A percentile compares a stretch with the other conserved stretches of the same genome.
phyloP scores from a whole-genome alignment of 1,139 yeast species.

The Saccharomyces hybrid region DNA sequence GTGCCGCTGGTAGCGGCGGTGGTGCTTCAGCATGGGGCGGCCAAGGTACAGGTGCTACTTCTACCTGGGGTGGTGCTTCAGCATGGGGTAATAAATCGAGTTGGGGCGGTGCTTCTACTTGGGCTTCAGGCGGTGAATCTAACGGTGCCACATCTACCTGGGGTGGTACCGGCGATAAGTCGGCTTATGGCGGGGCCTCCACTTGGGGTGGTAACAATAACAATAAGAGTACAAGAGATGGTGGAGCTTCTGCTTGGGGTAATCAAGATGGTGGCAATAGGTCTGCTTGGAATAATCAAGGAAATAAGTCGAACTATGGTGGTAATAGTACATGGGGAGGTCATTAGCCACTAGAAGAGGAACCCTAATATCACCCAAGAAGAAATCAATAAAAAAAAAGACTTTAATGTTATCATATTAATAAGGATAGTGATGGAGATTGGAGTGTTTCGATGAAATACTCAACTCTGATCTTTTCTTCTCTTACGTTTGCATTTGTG shows the following conservation, averaged over 20 bases:
- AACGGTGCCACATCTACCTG: slow-evolving; percentile 31
- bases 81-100: slow-evolving; percentile 38
- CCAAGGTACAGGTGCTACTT: slow-evolving; percentile 33
- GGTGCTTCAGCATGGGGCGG: slow-evolving; percentile 25
- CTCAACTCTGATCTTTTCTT: not conserved
- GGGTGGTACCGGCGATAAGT: slow-evolving; percentile 23
- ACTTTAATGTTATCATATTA: slow-evolving; percentile 2
- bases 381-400: not conserved
- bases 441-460: not conserved
- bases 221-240: slow-evolving; percentile 10
- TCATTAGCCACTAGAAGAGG: slow-evolving; percentile 7
- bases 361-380: not conserved
- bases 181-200: slow-evolving; percentile 31
- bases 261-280: slow-evolving; percentile 32
- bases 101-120: slow-evolving; percentile 33
- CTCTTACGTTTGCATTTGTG: not conserved
- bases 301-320: slow-evolving; percentile 24
- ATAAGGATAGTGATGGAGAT: not conserved
- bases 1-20: slow-evolving; percentile 17
- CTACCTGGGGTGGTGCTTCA: slow-evolving; percentile 38
- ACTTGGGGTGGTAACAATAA: slow-evolving; percentile 26
- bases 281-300: slow-evolving; percentile 38
- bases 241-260: slow-evolving; percentile 28
- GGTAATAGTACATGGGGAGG: slow-evolving; percentile 28
- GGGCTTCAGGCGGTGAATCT: slow-evolving; percentile 30